Evolutionary conservation across 192 early-diverging fungal genomes (phyloP).

Genomic region (Backusella australiensis): DNA sequence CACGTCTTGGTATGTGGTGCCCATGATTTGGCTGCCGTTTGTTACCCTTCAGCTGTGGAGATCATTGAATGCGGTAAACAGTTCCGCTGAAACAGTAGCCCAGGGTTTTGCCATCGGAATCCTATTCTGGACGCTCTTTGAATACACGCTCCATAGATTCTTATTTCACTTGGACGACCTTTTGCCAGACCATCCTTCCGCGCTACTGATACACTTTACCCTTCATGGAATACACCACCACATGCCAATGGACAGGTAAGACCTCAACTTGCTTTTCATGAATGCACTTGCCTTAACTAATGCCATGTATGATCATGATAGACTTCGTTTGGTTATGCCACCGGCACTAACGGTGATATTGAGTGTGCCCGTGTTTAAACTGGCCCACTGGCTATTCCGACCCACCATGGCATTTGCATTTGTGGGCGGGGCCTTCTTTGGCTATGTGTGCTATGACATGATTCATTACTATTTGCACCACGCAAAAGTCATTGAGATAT

Average conservation of each 20-base stretch:
- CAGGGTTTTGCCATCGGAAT: constrained; percentile 63
- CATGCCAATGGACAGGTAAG: constrained; percentile 91
- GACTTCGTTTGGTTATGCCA: constrained; percentile 94
- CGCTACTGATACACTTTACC: constrained; percentile 79
- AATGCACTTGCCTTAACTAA: no score
- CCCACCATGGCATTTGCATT: constrained; percentile 61
- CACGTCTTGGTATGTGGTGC: constrained; percentile 90
- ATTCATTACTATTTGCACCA: constrained; percentile 96
- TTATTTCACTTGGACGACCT: constrained; percentile 89
- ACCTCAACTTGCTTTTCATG: neutral
- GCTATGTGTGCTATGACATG: constrained; percentile 89
- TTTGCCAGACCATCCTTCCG: constrained; percentile 81
- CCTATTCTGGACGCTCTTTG: constrained; percentile 78
- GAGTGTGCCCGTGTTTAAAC: constrained; percentile 54
- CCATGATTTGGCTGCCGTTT: constrained; percentile 83
- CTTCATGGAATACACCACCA: constrained; percentile 98
- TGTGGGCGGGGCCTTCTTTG: constrained; percentile 69
- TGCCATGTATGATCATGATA: constrained; percentile 1
- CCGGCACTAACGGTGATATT: constrained; percentile 76
- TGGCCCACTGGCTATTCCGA: constrained; percentile 54
- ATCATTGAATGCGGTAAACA: neutral
- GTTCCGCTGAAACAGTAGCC: constrained; percentile 22
- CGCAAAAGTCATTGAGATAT: constrained; percentile 63
- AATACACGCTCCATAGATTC: constrained; percentile 92
- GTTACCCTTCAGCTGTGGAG: constrained; percentile 43